Percentiles rank a stretch among this genome's conserved stretches.
These are phyloP conservation scores for Alternaria gaisen DNA, from an alignment of 2,329 filamentous ascomycete species.

Conservation along the genomic window DNA sequence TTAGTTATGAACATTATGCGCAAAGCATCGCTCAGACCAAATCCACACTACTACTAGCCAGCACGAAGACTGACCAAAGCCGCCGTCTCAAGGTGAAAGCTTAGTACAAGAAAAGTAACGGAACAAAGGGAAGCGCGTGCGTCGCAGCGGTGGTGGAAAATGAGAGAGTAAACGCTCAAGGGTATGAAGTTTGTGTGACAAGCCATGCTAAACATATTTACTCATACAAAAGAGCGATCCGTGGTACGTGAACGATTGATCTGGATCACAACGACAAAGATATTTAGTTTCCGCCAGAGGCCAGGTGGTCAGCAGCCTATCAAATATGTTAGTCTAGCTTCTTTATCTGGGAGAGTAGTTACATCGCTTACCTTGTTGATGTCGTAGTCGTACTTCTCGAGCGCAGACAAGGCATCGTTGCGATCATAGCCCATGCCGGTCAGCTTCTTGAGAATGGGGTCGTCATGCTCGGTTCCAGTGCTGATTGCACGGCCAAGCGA, in stretches of 20 bases:
- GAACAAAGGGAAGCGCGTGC: conserved; percentile 5
- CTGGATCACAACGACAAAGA: neutral
- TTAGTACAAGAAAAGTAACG: conserved; percentile 17
- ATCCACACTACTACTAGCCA: conserved; percentile 17
- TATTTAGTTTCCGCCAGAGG: conserved; percentile 30
- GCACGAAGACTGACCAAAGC: neutral
- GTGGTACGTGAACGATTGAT: neutral
- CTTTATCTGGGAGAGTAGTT: neutral
- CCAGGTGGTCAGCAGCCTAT: conserved; percentile 49
- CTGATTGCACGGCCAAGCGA: conserved; percentile 73
- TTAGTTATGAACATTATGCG: conserved; percentile 11
- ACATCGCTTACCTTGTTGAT: conserved; percentile 78
- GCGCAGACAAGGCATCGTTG: conserved; percentile 74
- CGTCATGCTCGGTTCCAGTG: conserved; percentile 81
- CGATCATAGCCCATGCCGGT: conserved; percentile 89
- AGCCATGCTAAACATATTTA: conserved; percentile 42
- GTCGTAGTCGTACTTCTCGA: conserved; percentile 97
- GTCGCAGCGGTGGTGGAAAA: conserved; percentile 5
- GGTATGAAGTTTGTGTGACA: conserved; percentile 29
- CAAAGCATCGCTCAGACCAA: conserved; percentile 18
- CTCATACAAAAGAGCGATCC: conserved; percentile 39
- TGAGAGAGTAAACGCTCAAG: conserved; percentile 31
- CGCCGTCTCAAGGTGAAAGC: conserved; percentile 7
- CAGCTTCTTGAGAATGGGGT: conserved; percentile 88
- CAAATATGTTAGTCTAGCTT: conserved; percentile 27